Evolutionary conservation across 352 stramenopile genomes (phyloP).

Genomic region (Globisporangium perplexum): DNA sequence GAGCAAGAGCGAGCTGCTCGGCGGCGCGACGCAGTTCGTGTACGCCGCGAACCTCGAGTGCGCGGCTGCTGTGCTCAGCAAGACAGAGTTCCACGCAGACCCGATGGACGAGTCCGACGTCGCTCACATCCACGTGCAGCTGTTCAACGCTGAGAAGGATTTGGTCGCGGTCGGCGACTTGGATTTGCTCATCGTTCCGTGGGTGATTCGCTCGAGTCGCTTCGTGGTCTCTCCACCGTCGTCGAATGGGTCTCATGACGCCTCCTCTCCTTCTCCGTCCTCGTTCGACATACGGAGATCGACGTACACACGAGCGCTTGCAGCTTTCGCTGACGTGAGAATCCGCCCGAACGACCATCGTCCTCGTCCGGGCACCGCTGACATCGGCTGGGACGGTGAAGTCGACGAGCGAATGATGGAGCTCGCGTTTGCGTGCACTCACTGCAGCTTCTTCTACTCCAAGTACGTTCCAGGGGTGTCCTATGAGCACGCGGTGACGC

Average conservation of each 20-base stretch:
- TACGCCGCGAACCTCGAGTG: constrained; percentile 17
- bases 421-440: constrained; percentile 16
- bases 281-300: not conserved
- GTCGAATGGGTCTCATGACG: not conserved
- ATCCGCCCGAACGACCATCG: not conserved
- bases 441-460: constrained; percentile 23
- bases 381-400: not conserved
- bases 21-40: constrained; percentile 3
- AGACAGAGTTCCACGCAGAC: constrained; percentile 1
- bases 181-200: not conserved
- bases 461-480: constrained; percentile 30
- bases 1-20: constrained; percentile 3
- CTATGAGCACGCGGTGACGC: constrained; percentile 28
- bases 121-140: constrained; percentile 2
- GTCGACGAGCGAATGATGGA: constrained; percentile 12
- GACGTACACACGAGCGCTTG: not conserved
- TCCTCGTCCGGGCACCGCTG: not conserved
- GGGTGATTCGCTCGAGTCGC: not conserved
- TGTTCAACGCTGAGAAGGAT: constrained; percentile 12
- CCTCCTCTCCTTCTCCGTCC: not conserved
- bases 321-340: not conserved
- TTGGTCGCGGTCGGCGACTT: not conserved
- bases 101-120: not conserved
- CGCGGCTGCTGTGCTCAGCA: constrained; percentile 17
- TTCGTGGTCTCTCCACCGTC: constrained; percentile 2